Percentiles rank a stretch among this genome's conserved stretches.
These are phyloP conservation scores for Metarhizium robertsii DNA, from an alignment of 2,329 filamentous ascomycete species.

Conservation along the genomic window DNA sequence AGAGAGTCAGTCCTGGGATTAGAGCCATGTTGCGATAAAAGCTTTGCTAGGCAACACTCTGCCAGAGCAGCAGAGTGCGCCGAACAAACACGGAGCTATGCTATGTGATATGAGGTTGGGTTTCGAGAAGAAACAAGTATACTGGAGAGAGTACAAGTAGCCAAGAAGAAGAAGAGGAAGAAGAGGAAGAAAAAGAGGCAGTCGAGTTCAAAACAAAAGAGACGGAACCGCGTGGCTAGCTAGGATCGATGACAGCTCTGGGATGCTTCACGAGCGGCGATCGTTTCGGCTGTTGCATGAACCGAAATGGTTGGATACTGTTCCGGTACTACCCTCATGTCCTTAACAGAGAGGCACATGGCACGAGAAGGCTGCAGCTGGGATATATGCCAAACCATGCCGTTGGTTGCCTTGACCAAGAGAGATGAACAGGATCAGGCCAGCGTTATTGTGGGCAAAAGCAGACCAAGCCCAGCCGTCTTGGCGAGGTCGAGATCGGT, in stretches of 20 bases:
- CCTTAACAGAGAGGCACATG: neutral
- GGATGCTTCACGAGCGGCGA: neutral
- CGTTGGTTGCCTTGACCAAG: neutral
- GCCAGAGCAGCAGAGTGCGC: slow-evolving; percentile 1
- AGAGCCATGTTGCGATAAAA: slow-evolving; percentile 15
- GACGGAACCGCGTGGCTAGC: neutral
- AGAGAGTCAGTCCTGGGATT: slow-evolving; percentile 20
- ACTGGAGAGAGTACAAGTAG: too few relatives aligned
- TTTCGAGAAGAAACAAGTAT: neutral
- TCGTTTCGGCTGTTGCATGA: neutral
- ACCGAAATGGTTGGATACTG: neutral
- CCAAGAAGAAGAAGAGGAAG: too few relatives aligned
- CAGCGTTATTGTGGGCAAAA: neutral
- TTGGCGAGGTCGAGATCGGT: neutral
- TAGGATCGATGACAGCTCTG: neutral
- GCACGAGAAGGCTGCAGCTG: neutral
- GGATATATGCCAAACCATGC: neutral
- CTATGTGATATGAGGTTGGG: neutral
- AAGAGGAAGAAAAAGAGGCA: neutral
- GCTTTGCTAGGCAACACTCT: neutral
- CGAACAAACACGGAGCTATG: neutral
- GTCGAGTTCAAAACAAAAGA: neutral
- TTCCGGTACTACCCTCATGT: neutral
- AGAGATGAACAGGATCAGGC: neutral
- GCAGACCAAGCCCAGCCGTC: neutral